Evolutionary conservation across 345 rosid species (phyloP), one percentile per base, ranked within the genome.

Genomic region (Aegle marmelos): DNA sequence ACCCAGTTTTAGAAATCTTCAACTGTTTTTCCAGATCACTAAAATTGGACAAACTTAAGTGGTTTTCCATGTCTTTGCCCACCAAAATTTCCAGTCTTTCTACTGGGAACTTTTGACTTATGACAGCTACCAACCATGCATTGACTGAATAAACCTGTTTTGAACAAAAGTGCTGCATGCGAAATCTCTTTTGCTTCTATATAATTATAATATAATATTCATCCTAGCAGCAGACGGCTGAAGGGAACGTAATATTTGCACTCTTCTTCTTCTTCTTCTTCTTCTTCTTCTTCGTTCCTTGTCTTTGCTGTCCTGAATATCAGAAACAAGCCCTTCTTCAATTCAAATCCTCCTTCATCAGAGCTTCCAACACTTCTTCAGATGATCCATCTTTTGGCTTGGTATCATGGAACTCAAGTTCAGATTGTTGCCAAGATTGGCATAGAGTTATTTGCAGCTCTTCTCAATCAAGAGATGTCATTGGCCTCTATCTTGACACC

Each of bases 271-370:
- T 59, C 48, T 0, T 39, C 48, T 39, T 9, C 45, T 39, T 39
- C 45, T 41, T 41, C 48, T 39, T 11, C 67, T 9, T 78, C 54
- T 39, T 81, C 75, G 22, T 68, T 76, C 56, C 77, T 79, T 76
- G 70, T 33, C 66, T 79, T 31, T 68, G 76, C 61, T 84, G 83
- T 72, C 83, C 79, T 10, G 37, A 73, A 69, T 24, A 69, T 74
- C 83, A 84, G 25, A 81, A 82, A 58, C 77, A 79, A 76, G 85
- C 85, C 70, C 87, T 85, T 66, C 83, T 85, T 45, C 75, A 39
- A 19, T 82, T 85, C 85, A 85, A 79, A 64, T 64, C 81, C 69
- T 60, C 45, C 39, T 39, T 77, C 27, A 16, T 81, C n/a, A 36
- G 58, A 6, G 65, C n/a, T 48, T 21, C 78, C 1, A 33, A 76